These are phyloP conservation scores for Mycena citricolor DNA, from an alignment of 1,284 basidiomycete genomes.

Conservation along the genomic window DNA sequence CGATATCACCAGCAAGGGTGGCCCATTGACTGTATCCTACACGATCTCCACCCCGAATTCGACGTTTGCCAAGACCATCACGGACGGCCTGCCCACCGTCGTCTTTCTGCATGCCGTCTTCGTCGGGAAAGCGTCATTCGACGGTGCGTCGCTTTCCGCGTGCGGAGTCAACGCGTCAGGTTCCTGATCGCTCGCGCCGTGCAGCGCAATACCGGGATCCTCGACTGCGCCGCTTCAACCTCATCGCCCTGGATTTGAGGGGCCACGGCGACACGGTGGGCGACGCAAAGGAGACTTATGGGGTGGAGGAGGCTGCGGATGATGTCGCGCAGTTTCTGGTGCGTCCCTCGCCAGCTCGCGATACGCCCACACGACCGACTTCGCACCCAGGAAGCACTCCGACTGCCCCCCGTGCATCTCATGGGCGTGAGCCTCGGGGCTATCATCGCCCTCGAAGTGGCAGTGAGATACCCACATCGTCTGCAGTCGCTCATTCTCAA, in stretches of 20 bases:
- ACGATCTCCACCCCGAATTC: constrained; percentile 36
- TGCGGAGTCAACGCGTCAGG: not conserved
- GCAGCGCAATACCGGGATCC: constrained; percentile 36
- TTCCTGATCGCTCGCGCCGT: not conserved
- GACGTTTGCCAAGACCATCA: constrained; percentile 30
- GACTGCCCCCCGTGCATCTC: constrained; percentile 36
- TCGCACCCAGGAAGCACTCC: constrained; percentile 31
- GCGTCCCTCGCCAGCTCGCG: constrained; percentile 6
- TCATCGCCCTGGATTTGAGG: constrained; percentile 34
- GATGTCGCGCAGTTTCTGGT: constrained; percentile 38
- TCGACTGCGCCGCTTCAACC: constrained; percentile 35
- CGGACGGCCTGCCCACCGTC: constrained; percentile 32
- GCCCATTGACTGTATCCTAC: constrained; percentile 32
- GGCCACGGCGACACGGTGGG: constrained; percentile 34
- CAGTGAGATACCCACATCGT: constrained; percentile 32
- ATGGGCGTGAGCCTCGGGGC: constrained; percentile 38
- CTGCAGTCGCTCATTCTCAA: constrained; percentile 36
- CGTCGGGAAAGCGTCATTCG: constrained; percentile 32
- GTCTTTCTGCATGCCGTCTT: constrained; percentile 38
- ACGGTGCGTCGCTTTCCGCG: constrained; percentile 27
- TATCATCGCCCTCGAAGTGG: constrained; percentile 33
- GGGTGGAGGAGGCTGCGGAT: constrained; percentile 32
- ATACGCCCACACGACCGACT: not conserved
- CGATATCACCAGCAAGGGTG: constrained; percentile 29
- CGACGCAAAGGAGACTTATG: constrained; percentile 26